A percentile compares a stretch with the other conserved stretches of the same genome.
Evolutionary conservation across 257 asterid genomes (phyloP).

Genomic region (Parsonsia alboflavescens): DNA sequence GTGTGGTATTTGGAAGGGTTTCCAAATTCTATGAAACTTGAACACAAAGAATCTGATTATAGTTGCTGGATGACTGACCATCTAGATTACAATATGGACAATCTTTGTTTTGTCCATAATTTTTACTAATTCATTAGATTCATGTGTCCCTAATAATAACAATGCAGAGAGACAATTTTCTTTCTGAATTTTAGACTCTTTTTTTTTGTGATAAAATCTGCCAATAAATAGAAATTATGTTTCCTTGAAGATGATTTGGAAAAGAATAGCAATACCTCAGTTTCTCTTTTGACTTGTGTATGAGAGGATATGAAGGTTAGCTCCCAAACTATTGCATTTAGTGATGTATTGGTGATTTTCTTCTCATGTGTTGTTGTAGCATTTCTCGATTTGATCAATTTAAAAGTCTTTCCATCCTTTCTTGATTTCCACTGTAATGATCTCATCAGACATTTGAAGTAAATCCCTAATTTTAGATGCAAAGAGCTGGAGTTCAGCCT

Average conservation of each 20-base stretch:
- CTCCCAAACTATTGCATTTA: no score
- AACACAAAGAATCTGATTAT: background rate
- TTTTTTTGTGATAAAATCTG: slow-evolving; percentile 1
- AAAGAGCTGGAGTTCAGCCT: slow-evolving; percentile 63
- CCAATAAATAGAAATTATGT: background rate
- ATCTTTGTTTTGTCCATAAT: background rate
- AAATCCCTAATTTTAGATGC: slow-evolving; percentile 58
- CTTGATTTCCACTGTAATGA: slow-evolving; percentile 16
- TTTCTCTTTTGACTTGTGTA: background rate
- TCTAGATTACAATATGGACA: background rate
- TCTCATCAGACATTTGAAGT: slow-evolving; percentile 19
- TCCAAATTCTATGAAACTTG: background rate
- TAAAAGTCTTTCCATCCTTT: slow-evolving; percentile 1
- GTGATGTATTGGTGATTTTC: background rate
- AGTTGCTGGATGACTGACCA: background rate
- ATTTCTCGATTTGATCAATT: background rate
- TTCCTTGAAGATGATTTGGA: background rate
- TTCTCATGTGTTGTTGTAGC: background rate
- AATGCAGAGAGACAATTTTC: background rate
- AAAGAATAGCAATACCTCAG: background rate
- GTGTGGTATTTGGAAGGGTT: background rate
- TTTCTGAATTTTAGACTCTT: background rate
- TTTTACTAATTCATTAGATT: background rate
- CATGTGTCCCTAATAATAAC: background rate
- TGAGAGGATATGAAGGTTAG: no score